Conservation (phyloP, 495 filamentous ascomycete genomes). For the Poronia punctata region DNA sequence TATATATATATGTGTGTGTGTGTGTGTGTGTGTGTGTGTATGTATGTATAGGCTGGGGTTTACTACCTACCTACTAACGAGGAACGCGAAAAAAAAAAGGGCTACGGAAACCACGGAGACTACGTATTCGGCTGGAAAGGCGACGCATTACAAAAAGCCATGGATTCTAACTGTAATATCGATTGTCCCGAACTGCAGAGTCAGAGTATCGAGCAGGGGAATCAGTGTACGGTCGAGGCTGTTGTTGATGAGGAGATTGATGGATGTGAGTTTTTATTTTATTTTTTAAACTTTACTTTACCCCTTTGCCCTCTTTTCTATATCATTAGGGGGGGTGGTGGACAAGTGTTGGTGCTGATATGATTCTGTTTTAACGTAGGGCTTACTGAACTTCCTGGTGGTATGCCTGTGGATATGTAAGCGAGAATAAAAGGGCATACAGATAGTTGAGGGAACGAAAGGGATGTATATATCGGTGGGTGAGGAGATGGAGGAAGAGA, state of each 20-base stretch:
- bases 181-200: slow-evolving; percentile 30
- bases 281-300: not conserved
- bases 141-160: slow-evolving; percentile 30
- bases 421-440: too few species aligned
- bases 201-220: slow-evolving; percentile 31
- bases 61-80: too few species aligned
- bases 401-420: slow-evolving; percentile 21
- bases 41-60: too few species aligned
- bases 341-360: not conserved
- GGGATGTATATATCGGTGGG: too few species aligned
- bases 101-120: slow-evolving; percentile 35
- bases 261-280: slow-evolving; percentile 22
- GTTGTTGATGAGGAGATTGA: slow-evolving; percentile 32
- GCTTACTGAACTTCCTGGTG: slow-evolving; percentile 22
- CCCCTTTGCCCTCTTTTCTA: not conserved
- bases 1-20: too few species aligned
- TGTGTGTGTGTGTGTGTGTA: too few species aligned
- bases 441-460: too few species aligned
- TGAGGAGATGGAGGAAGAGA: too few species aligned
- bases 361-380: slow-evolving; percentile 6
- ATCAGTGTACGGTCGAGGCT: slow-evolving; percentile 28
- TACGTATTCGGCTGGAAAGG: slow-evolving; percentile 39
- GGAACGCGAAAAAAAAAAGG: slow-evolving; percentile 11
- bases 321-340: not conserved
- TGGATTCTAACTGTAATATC: slow-evolving; percentile 33